Conservation (phyloP, 768 basidiomycete genomes). For the Lanmaoa pseudosensibilis region DNA sequence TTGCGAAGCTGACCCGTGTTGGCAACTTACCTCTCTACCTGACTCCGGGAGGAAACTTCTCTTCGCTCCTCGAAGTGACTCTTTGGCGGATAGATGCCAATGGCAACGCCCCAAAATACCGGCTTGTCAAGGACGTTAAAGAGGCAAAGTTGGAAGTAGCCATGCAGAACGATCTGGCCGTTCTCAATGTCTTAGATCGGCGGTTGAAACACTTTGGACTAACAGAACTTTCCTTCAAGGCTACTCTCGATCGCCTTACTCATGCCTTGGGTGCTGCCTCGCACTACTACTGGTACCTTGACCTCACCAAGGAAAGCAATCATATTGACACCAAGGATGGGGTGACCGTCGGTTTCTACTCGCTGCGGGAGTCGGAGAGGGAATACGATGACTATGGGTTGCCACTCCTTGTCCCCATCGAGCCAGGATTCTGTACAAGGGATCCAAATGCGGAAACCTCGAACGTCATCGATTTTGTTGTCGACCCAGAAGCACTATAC, state of each 20-base stretch:
- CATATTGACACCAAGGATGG: neutral
- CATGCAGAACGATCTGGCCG: neutral
- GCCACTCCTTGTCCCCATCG: neutral
- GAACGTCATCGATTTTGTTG: slow-evolving; percentile 18
- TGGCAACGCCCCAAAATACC: neutral
- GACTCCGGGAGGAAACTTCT: neutral
- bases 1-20: neutral
- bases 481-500: slow-evolving; percentile 27
- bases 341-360: slow-evolving; percentile 14
- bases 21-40: slow-evolving; percentile 7
- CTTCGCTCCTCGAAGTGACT: neutral
- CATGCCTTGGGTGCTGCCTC: slow-evolving; percentile 18
- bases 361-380: neutral
- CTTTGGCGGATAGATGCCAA: neutral
- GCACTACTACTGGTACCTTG: slow-evolving; percentile 25
- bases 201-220: neutral
- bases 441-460: neutral
- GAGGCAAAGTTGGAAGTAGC: slow-evolving; percentile 1
- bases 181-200: slow-evolving; percentile 5
- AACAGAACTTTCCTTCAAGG: neutral
- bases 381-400: slow-evolving; percentile 4
- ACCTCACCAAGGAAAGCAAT: slow-evolving; percentile 2
- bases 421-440: slow-evolving; percentile 4
- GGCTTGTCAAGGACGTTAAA: neutral
- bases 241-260: neutral